Evolutionary conservation across 2,329 filamentous ascomycete species (phyloP).

Genomic region (Cercospora berteroae): DNA sequence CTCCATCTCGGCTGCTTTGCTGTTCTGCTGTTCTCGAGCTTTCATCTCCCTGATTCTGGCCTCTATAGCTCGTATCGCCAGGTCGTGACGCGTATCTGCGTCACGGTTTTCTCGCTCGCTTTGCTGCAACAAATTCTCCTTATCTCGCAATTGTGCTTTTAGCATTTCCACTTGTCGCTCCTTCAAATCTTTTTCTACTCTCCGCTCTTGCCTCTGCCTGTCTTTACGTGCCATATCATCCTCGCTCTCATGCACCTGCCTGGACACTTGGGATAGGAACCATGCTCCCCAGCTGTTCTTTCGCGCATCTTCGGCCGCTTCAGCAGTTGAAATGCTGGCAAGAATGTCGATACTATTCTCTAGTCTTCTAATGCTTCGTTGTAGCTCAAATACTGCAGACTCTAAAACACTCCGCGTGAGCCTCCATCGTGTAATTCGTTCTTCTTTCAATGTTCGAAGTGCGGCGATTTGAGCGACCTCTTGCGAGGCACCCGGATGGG

Average conservation of each 20-base stretch:
- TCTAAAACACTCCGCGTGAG: slow-evolving; percentile 29
- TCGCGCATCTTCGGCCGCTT: slow-evolving; percentile 33
- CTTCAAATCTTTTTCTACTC: slow-evolving; percentile 38
- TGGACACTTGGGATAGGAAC: slow-evolving; percentile 36
- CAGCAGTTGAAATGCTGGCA: slow-evolving; percentile 31
- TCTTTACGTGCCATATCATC: slow-evolving; percentile 38
- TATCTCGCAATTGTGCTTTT: slow-evolving; percentile 25
- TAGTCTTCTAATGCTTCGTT: slow-evolving; percentile 28
- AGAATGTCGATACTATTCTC: slow-evolving; percentile 34
- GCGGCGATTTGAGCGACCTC: slow-evolving; percentile 33
- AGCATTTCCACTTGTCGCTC: slow-evolving; percentile 30
- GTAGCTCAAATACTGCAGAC: slow-evolving; percentile 20
- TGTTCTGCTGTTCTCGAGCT: slow-evolving; percentile 14
- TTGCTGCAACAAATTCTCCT: slow-evolving; percentile 17
- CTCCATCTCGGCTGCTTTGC: slow-evolving; percentile 13
- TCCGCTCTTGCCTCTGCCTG: slow-evolving; percentile 35
- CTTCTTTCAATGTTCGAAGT: slow-evolving; percentile 34
- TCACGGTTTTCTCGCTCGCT: slow-evolving; percentile 2
- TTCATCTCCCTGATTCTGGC: neutral
- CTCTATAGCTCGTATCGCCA: neutral
- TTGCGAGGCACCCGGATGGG: slow-evolving; percentile 20
- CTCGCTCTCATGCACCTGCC: slow-evolving; percentile 33
- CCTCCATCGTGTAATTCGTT: slow-evolving; percentile 35
- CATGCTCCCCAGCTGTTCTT: slow-evolving; percentile 38
- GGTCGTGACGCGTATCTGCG: neutral